A percentile compares a stretch with the other conserved stretches of the same genome.
These are phyloP conservation scores for Fragilariopsis cylindrus DNA, from an alignment of 108 stramenopile species.

Conservation along the genomic window DNA sequence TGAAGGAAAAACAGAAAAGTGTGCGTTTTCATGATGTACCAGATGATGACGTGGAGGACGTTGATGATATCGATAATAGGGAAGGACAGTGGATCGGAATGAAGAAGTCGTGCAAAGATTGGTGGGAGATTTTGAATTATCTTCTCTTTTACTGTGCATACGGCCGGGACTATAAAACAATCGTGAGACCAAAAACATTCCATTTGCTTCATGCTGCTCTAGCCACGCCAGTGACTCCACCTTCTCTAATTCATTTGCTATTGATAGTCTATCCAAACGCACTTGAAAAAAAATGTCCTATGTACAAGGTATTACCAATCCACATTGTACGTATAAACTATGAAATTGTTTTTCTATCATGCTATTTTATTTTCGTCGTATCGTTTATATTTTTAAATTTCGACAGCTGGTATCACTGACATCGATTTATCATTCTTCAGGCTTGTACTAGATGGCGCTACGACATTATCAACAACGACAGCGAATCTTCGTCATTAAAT, in stretches of 20 bases:
- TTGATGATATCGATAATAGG: constrained; percentile 8
- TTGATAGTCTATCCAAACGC: constrained; percentile 33
- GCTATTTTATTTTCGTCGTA: too few species aligned
- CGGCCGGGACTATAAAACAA: constrained; percentile 16
- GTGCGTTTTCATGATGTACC: neutral
- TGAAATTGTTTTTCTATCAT: neutral
- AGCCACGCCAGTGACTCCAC: constrained; percentile 15
- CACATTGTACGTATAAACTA: constrained; percentile 18
- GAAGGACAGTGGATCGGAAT: constrained; percentile 6
- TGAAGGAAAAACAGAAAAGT: neutral
- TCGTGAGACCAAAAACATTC: constrained; percentile 7
- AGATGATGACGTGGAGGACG: neutral
- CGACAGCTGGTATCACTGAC: too few species aligned
- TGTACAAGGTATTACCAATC: constrained; percentile 28
- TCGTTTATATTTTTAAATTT: too few species aligned
- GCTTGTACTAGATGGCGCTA: constrained; percentile 37
- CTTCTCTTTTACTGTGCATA: constrained; percentile 30
- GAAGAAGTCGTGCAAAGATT: constrained; percentile 21
- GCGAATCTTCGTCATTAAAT: constrained; percentile 16
- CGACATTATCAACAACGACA: constrained; percentile 24
- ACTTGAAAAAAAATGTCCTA: constrained; percentile 16
- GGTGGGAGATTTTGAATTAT: constrained; percentile 34
- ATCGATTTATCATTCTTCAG: too few species aligned
- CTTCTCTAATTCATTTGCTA: constrained; percentile 32
- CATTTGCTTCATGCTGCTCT: constrained; percentile 31